These are phyloP conservation scores for Alternaria alternata DNA, from an alignment of 2,329 filamentous ascomycete genomes.

Conservation along the genomic window DNA sequence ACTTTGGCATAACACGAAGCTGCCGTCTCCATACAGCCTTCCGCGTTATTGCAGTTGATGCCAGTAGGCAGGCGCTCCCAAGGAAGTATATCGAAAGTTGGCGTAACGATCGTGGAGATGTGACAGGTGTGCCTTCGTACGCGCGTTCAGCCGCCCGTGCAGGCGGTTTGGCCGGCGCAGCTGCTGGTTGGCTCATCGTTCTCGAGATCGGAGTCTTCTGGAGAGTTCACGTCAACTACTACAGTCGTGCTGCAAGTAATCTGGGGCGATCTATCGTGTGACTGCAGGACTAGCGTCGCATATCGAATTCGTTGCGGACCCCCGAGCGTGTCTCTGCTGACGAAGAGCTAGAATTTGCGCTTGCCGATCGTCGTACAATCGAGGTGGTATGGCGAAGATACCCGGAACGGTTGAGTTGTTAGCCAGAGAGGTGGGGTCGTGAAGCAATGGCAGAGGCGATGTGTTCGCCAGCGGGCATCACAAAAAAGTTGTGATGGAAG, in stretches of 20 bases:
- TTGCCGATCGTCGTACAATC: constrained; percentile 4
- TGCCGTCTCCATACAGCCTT: constrained; percentile 72
- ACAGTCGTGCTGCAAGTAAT: constrained; percentile 16
- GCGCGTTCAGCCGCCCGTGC: constrained; percentile 25
- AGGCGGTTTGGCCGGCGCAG: constrained; percentile 28
- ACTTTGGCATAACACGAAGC: constrained; percentile 69
- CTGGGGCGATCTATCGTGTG: constrained; percentile 20
- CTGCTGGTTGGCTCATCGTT: constrained; percentile 36
- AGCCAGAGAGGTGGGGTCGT: not conserved
- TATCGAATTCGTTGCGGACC: constrained; percentile 28
- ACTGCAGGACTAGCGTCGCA: constrained; percentile 31
- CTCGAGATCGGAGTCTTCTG: constrained; percentile 30
- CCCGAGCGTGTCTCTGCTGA: constrained; percentile 14
- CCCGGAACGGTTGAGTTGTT: not conserved
- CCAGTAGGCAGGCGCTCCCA: constrained; percentile 76
- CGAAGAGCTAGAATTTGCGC: not conserved
- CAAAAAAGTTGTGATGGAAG: constrained; percentile 27
- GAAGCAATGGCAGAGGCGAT: constrained; percentile 17
- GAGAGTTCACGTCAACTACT: constrained; percentile 30
- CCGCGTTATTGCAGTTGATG: constrained; percentile 71
- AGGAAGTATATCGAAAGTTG: constrained; percentile 76
- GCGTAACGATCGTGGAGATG: constrained; percentile 62
- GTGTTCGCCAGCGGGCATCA: constrained; percentile 2
- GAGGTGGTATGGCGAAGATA: not conserved
- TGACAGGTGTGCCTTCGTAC: constrained; percentile 44